Base-by-base conservation (phyloP, 305 asterid species). In the Rubia occidens region DNA sequence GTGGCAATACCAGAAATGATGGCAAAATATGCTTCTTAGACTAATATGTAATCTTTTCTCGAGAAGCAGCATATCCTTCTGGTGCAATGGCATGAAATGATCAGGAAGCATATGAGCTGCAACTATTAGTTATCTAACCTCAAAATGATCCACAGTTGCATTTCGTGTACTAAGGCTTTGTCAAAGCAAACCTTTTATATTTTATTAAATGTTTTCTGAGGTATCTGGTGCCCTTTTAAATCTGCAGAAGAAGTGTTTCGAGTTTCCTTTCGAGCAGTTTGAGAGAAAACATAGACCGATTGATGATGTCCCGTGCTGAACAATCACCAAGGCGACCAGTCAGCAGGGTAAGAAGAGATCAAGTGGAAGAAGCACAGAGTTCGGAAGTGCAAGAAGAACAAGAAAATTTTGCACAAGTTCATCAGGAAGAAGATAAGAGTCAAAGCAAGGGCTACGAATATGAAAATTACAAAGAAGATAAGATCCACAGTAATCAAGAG, bases 201-300 rank as follows among this genome's bases (percentile, higher is more conserved):
- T 26, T 29, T 1, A 11, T 8, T 10, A 9, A 40, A 20, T 35
- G 56, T 64, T n/a, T 15, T 37, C 40, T 39, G 26, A 6, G 2
- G 37, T 45, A n/a, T 45, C 75, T 32, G 58, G 49, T 67, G 63
- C 58, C 56, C 67, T 49, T 39, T 43, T 55, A 18, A 49, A 63
- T 37, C 81, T 78, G 78, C 95, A 89, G 97, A 63, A 87, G 75
- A 77, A 90, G 83, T 53, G 98, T 92, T 66, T 90, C 98, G 8
- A 80, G 47, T 49, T 92, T 92, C 79, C 91, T 92, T 69, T 83
- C 95, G 2, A 85, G 98, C 71, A 81, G 77, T 26, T 68, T 86
- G 83, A 88, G 86, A 73, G 88, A 87, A 56, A 79, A 68, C 60
- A 84, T 92, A 64, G 98, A 92, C 64, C 82, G 43, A 42, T 71